Evolutionary conservation across 768 basidiomycete genomes (phyloP), one percentile per base, ranked within the genome.

Genomic region (Panaeolus papilionaceus): DNA sequence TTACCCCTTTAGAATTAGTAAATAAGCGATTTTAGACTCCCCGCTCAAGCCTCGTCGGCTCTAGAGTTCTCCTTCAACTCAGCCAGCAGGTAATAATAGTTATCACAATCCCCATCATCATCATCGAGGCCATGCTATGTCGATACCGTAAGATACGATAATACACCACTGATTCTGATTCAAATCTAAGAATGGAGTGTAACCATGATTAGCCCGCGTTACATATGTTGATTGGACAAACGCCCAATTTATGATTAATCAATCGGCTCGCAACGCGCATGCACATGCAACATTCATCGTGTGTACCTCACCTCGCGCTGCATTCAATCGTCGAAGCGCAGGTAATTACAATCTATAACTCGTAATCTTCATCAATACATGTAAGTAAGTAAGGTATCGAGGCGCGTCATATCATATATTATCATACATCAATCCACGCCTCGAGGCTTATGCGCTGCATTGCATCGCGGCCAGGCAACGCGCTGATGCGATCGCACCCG

Each of bases 1-100:
- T 51, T 51, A 51, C 47, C 47, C 47, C 47, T 51, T 51, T 51
- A 6, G 47, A 20, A 9, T 51, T 23, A 51, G 47, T 51, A 20
- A 51, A n/a, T 14, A 40, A 10, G 39, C 39, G 39, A 14, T 4
- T 11, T 11, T 40, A 47, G 45, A 16, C 45, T 47, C 45, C 18
- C 18, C 45, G 12, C 20, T 33, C 33, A 33, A 33, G 33, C 5
- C 42, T 44, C 42, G 42, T 44, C 42, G 42, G 42, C 42, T 44
- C 42, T 44, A 44, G 42, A 44, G 42, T 18, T 4, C 2, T 18
- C 18, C 5, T 6, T 14, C 14, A 44, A 18, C 20, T 51, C 18
- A 51, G 26, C 26, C 47, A 23, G 23, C n/a, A 47, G 18, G 1
- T 20, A 47, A 8, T 47, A 10, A 47, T 47, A 10, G 7, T 20